Base-by-base conservation (phyloP, 257 asterid genomes). In the Scutellaria minor region DNA sequence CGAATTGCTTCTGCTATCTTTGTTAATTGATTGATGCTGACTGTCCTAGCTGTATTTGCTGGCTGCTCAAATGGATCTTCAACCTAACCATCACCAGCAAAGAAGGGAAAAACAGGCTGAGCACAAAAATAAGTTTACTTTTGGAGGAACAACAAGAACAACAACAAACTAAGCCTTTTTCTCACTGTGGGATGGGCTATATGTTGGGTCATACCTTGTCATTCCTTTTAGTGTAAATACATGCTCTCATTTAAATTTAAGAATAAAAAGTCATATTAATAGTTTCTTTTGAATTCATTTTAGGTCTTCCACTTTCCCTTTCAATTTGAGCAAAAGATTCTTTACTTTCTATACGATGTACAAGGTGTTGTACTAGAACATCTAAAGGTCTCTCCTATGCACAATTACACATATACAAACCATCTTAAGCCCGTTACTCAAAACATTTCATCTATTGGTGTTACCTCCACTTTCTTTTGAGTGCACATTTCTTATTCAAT, bases 11-110 rank as follows among this genome's bases (percentile, higher is more conserved):
- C 87, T 45, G 84, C 65, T 74, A 94, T 87, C 81, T 73, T 90
- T 64, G 3, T 65, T 24, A 94, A 74, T 35, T 89, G 92, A 45
- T 70, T 80, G 6, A 70, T 70, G 81, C 86, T 64, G 51, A 94
- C 92, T 0, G 89, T 75, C 86, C 98, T 83, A 68, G 98, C 99
- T 18, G 95, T 24, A 83, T 94, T 94, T 11, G 72, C 77, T 18
- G 99, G 98, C 78, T 87, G 96, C 85, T 94, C 99, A 77, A 91
- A 94, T 35, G 99, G 99, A 83, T 94, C 99, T 83, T 94, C 99
- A 72, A 94, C 90, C 99, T 94, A 75, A 71, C 50, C 70, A 82
- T 58, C 42, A 46, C 15, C 74, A 78, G 52, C 75, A 51, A 71
- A 27, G 72, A 70, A 6, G 20, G 11, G 46, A 44, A 27, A 53